phyloP scores from a whole-genome alignment of 2,329 filamentous ascomycete genomes.

The Apiospora rasikravindrae region DNA sequence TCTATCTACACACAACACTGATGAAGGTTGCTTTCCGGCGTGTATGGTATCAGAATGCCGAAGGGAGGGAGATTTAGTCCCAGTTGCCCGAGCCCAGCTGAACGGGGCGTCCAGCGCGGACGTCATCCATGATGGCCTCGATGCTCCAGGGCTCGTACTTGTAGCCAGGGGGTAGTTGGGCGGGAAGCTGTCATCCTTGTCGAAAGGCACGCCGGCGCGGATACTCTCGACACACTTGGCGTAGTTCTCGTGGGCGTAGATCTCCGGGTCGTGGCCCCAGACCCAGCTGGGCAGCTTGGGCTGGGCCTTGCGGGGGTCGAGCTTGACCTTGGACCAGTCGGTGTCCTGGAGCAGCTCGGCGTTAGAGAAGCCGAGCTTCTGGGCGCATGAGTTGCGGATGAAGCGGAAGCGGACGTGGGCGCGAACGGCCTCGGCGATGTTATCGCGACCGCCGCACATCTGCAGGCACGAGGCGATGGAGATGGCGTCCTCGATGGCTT shows the following conservation, averaged over 20 bases:
- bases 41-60: background rate
- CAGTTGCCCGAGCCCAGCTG: conserved; percentile 40
- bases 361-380: conserved; percentile 45
- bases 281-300: conserved; percentile 44
- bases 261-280: conserved; percentile 44
- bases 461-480: conserved; percentile 45
- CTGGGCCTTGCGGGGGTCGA: conserved; percentile 41
- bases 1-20: background rate
- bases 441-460: conserved; percentile 33
- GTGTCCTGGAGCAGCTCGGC: conserved; percentile 44
- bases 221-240: conserved; percentile 40
- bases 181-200: conserved; percentile 35
- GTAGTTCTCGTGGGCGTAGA: conserved; percentile 43
- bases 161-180: conserved; percentile 44
- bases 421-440: conserved; percentile 39
- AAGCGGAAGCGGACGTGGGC: conserved; percentile 45
- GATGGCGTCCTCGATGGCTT: conserved; percentile 49
- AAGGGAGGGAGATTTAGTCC: conserved; percentile 27
- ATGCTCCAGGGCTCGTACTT: conserved; percentile 48
- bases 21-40: background rate
- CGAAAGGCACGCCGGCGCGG: conserved; percentile 36
- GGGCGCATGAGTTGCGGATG: conserved; percentile 41
- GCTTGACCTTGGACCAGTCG: conserved; percentile 40
- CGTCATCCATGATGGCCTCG: conserved; percentile 46
- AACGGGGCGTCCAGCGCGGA: conserved; percentile 39